These are phyloP conservation scores for Moesziomyces sp. DNA, from an alignment of 1,284 basidiomycete genomes.

Conservation along the genomic window DNA sequence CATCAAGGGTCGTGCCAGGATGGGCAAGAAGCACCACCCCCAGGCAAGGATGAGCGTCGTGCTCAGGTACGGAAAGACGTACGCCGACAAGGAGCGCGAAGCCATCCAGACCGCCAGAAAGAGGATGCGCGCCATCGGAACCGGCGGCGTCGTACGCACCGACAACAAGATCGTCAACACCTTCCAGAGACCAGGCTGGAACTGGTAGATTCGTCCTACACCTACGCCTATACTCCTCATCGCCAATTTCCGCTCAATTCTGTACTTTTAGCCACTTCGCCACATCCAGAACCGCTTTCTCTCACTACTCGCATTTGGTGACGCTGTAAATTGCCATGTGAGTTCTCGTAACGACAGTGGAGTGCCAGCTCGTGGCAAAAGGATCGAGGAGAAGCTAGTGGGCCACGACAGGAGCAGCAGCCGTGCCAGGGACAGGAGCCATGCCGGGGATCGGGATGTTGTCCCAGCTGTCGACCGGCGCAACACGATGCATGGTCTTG, in stretches of 20 bases:
- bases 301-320: neutral
- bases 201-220: conserved; percentile 39
- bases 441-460: conserved; percentile 10
- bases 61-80: conserved; percentile 83
- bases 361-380: neutral
- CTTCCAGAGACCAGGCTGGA: conserved; percentile 64
- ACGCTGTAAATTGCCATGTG: neutral
- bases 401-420: neutral
- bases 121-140: conserved; percentile 80
- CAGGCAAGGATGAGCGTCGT: conserved; percentile 82
- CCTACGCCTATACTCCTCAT: neutral
- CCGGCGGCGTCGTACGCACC: conserved; percentile 66
- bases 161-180: conserved; percentile 56
- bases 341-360: neutral
- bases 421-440: conserved; percentile 2
- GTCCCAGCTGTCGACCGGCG: conserved; percentile 3
- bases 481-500: neutral
- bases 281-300: neutral
- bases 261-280: conserved; percentile 4
- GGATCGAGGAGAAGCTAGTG: neutral
- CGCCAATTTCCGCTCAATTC: neutral
- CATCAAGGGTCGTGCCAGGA: conserved; percentile 83
- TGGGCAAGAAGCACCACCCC: conserved; percentile 81
- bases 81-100: conserved; percentile 76
- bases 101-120: conserved; percentile 77